These are phyloP conservation scores for Arthrobotrys megalospora DNA, from an alignment of 2,329 filamentous ascomycete genomes.

Conservation along the genomic window DNA sequence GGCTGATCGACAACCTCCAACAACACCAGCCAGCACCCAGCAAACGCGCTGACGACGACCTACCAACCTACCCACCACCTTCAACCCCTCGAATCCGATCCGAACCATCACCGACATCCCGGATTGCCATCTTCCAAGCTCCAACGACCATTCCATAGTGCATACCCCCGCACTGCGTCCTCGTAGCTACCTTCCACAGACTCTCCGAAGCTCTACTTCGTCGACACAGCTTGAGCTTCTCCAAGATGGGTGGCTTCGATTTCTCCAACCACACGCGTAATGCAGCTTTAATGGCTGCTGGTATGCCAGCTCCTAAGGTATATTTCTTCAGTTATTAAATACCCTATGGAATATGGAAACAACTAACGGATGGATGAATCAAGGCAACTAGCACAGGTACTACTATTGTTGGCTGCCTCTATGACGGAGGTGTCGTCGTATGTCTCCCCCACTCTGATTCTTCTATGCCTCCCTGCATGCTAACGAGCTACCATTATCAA, in stretches of 20 bases:
- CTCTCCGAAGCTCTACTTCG: constrained; percentile 2
- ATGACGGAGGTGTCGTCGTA: constrained; percentile 94
- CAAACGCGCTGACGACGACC: constrained; percentile 61
- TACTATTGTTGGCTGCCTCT: constrained; percentile 98
- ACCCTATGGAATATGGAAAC: not conserved
- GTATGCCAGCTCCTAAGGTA: constrained; percentile 89
- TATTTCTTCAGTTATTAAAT: not conserved
- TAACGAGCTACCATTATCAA: constrained; percentile 62
- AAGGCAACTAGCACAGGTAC: constrained; percentile 94
- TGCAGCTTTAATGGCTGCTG: constrained; percentile 91
- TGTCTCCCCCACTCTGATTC: constrained; percentile 6
- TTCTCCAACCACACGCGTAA: constrained; percentile 99
- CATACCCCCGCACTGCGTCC: not conserved
- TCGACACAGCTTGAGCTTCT: constrained; percentile 32
- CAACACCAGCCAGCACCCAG: constrained; percentile 39
- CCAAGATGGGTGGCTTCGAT: constrained; percentile 94
- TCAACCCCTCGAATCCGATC: constrained; percentile 21
- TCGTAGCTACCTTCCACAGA: not conserved
- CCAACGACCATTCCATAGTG: not conserved
- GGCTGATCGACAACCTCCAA: constrained; percentile 33
- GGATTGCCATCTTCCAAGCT: constrained; percentile 7
- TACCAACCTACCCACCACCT: constrained; percentile 36
- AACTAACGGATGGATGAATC: constrained; percentile 5
- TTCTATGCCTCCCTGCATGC: constrained; percentile 9
- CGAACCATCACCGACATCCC: constrained; percentile 3